Conservation (phyloP, 495 filamentous ascomycete genomes). For the Clavariopsis aquatica region DNA sequence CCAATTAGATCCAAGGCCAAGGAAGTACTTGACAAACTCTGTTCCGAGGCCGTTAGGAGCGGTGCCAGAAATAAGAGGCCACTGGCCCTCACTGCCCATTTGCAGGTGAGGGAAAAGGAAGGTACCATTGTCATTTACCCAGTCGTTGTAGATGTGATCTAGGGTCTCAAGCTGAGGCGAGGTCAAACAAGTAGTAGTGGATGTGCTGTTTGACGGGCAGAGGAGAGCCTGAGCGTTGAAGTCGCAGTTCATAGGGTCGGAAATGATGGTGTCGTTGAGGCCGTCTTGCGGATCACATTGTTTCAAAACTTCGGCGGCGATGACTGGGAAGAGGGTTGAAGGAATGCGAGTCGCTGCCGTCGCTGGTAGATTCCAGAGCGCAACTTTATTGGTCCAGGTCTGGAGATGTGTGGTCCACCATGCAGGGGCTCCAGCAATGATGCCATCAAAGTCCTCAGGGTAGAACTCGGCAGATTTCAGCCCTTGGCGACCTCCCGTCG, state of each 20-base stretch:
- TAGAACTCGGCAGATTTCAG: conserved; percentile 55
- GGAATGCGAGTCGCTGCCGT: conserved; percentile 55
- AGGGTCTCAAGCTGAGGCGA: conserved; percentile 58
- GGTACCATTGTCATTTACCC: conserved; percentile 53
- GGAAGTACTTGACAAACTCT: conserved; percentile 49
- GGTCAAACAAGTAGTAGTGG: conserved; percentile 55
- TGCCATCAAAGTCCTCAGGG: conserved; percentile 65
- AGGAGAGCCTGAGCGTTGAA: conserved; percentile 56
- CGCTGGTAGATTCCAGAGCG: conserved; percentile 40
- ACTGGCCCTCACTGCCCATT: conserved; percentile 45
- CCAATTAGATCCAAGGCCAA: conserved; percentile 35
- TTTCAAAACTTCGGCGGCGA: conserved; percentile 59
- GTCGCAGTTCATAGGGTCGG: conserved; percentile 59
- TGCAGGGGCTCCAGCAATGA: conserved; percentile 61
- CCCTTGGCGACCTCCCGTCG: conserved; percentile 61
- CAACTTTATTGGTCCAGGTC: conserved; percentile 45
- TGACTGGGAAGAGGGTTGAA: conserved; percentile 51
- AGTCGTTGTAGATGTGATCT: conserved; percentile 56
- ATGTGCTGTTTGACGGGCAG: conserved; percentile 46
- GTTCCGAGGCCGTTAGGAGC: conserved; percentile 48
- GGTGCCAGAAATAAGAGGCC: conserved; percentile 26
- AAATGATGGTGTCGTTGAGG: conserved; percentile 64
- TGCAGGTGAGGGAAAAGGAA: conserved; percentile 53
- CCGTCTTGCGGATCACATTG: conserved; percentile 71
- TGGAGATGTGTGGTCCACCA: conserved; percentile 49